Conservation (phyloP, 371 early-diverging fungal genomes). For the Mycotypha africana region DNA sequence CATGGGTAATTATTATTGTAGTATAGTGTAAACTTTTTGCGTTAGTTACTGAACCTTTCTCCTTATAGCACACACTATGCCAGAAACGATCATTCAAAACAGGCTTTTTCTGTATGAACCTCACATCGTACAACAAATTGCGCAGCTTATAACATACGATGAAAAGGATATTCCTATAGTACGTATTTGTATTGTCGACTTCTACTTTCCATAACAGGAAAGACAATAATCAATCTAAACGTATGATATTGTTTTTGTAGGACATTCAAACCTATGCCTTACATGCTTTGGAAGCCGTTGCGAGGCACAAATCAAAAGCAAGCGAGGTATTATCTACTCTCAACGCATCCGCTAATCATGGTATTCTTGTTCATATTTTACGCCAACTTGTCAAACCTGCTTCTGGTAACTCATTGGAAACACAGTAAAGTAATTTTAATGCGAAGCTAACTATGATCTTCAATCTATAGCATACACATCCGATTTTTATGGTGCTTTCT, state of each 20-base stretch:
- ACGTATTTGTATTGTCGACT: background rate
- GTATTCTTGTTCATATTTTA: slow-evolving; percentile 77
- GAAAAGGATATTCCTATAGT: slow-evolving; percentile 18
- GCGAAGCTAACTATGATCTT: too few relatives aligned
- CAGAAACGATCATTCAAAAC: slow-evolving; percentile 67
- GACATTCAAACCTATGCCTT: slow-evolving; percentile 77
- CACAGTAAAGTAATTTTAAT: too few relatives aligned
- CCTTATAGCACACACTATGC: slow-evolving; percentile 48
- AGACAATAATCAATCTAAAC: background rate
- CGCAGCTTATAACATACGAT: slow-evolving; percentile 71
- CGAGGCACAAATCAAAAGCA: slow-evolving; percentile 67
- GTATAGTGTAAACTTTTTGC: too few relatives aligned
- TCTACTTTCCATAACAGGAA: too few relatives aligned
- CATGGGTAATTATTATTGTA: too few relatives aligned
- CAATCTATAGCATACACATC: slow-evolving; percentile 39
- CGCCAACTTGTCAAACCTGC: slow-evolving; percentile 37
- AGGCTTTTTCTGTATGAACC: slow-evolving; percentile 84
- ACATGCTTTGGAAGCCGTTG: slow-evolving; percentile 78
- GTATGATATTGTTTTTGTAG: slow-evolving; percentile 14
- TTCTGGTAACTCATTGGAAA: slow-evolving; percentile 40
- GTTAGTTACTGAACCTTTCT: too few relatives aligned
- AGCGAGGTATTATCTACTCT: slow-evolving; percentile 80
- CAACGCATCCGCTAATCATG: slow-evolving; percentile 92
- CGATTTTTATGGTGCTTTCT: slow-evolving; percentile 81
- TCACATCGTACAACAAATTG: slow-evolving; percentile 72